A percentile compares a stretch with the other conserved stretches of the same genome.
phyloP scores from a whole-genome alignment of 1,139 yeast genomes.

The Yamadazyma buinensis region DNA sequence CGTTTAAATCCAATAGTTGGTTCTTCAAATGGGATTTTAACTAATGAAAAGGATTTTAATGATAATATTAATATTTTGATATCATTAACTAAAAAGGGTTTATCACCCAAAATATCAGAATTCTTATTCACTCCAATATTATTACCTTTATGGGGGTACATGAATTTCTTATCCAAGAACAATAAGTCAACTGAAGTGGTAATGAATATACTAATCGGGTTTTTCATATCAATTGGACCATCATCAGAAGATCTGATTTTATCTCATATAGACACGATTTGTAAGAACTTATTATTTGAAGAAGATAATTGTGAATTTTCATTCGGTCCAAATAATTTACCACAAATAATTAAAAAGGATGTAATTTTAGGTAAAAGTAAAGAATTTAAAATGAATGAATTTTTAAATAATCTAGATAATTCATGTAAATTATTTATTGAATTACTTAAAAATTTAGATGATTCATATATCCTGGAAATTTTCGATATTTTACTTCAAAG shows the following conservation, averaged over 20 bases:
- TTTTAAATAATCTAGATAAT: conserved; percentile 47
- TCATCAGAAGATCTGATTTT: conserved; percentile 13
- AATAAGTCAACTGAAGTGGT: conserved; percentile 41
- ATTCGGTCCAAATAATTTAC: conserved; percentile 52
- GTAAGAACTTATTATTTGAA: conserved; percentile 41
- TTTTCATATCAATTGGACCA: conserved; percentile 38
- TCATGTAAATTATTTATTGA: conserved; percentile 45
- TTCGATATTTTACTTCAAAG: conserved; percentile 53
- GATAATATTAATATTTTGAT: conserved; percentile 63
- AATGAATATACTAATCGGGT: conserved; percentile 44
- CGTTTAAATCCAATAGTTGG: conserved; percentile 32
- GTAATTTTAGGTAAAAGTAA: conserved; percentile 11
- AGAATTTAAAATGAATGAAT: conserved; percentile 27
- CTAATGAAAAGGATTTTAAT: conserved; percentile 50
- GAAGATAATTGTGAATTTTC: conserved; percentile 51
- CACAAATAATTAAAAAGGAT: conserved; percentile 35
- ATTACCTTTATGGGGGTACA: conserved; percentile 59
- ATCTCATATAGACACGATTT: conserved; percentile 33
- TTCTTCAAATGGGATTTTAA: conserved; percentile 20
- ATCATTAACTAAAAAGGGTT: conserved; percentile 54
- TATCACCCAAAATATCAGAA: conserved; percentile 37
- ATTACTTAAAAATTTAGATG: conserved; percentile 49
- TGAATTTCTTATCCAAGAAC: conserved; percentile 43
- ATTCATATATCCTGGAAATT: conserved; percentile 37
- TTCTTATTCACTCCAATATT: conserved; percentile 44